phyloP scores from a whole-genome alignment of 139 green algal species.

The Marvania coccoides region DNA sequence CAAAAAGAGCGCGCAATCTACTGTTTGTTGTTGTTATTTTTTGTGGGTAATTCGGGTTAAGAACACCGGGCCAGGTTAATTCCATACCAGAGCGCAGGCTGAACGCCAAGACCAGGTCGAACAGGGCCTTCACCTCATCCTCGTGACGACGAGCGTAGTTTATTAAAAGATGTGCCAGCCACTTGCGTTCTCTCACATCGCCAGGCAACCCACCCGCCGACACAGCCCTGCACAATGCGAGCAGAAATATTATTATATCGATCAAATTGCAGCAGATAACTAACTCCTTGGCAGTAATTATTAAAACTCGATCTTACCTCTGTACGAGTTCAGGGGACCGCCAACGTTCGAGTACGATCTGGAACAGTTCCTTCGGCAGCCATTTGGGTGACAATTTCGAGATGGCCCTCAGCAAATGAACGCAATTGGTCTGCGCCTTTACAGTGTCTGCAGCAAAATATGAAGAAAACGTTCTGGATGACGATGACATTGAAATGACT shows the following conservation, averaged over 20 bases:
- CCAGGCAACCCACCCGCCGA: not conserved
- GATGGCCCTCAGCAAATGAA: slow-evolving; percentile 74
- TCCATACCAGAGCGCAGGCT: slow-evolving; percentile 17
- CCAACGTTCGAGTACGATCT: slow-evolving; percentile 49
- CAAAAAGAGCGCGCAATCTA: too few species aligned
- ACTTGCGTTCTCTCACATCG: slow-evolving; percentile 59
- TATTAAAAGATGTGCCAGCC: slow-evolving; percentile 77
- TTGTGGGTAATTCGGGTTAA: too few species aligned
- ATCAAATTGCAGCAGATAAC: too few species aligned
- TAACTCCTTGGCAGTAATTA: too few species aligned
- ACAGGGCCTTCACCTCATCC: slow-evolving; percentile 57
- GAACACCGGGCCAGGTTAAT: not conserved
- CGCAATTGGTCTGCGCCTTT: slow-evolving; percentile 46
- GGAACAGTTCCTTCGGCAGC: slow-evolving; percentile 48
- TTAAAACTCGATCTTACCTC: slow-evolving; percentile 3
- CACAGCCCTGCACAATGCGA: too few species aligned
- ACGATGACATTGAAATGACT: not conserved
- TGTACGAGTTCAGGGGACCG: slow-evolving; percentile 21
- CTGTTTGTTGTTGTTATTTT: too few species aligned
- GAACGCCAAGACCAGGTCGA: slow-evolving; percentile 76
- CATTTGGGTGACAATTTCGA: slow-evolving; percentile 68
- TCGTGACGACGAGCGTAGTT: slow-evolving; percentile 54
- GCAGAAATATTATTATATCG: too few species aligned
- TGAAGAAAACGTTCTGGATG: not conserved
- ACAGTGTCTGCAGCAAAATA: not conserved